These are phyloP conservation scores for Dryadomyces sulphureus DNA, from an alignment of 2,329 filamentous ascomycete species.

Conservation along the genomic window DNA sequence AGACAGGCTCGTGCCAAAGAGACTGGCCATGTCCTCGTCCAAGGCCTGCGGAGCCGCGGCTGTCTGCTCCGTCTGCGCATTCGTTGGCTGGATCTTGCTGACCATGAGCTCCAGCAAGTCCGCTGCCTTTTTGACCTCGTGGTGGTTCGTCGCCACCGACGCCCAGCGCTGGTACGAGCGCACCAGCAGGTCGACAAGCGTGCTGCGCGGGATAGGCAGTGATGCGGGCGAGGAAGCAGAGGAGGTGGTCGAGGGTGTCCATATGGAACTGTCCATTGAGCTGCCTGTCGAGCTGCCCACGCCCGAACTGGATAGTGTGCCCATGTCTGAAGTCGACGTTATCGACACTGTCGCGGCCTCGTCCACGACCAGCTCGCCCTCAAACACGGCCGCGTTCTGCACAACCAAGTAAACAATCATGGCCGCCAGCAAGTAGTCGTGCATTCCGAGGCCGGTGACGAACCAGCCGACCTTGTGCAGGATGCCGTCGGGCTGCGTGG, in stretches of 20 bases:
- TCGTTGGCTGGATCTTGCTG: slow-evolving; percentile 6
- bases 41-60: no score
- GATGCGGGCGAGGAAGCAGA: neutral
- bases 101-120: slow-evolving; percentile 28
- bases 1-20: neutral
- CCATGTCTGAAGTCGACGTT: neutral
- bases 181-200: slow-evolving; percentile 25
- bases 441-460: slow-evolving; percentile 38
- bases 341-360: slow-evolving; percentile 12
- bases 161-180: slow-evolving; percentile 30
- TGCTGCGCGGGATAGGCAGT: slow-evolving; percentile 11
- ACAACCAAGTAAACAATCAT: slow-evolving; percentile 43
- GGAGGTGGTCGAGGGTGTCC: neutral
- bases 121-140: slow-evolving; percentile 30
- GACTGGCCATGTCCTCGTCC: neutral
- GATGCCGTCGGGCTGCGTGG: slow-evolving; percentile 35
- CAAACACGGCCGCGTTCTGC: slow-evolving; percentile 21
- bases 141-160: slow-evolving; percentile 20
- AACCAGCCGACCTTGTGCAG: slow-evolving; percentile 41
- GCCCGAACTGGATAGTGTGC: no score
- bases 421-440: slow-evolving; percentile 46
- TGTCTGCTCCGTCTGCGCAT: no score
- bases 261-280: neutral
- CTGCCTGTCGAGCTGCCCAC: no score
- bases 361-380: slow-evolving; percentile 7